Conservation (phyloP, 2,329 filamentous ascomycete genomes). For the Fusarium solani-melongenae region DNA sequence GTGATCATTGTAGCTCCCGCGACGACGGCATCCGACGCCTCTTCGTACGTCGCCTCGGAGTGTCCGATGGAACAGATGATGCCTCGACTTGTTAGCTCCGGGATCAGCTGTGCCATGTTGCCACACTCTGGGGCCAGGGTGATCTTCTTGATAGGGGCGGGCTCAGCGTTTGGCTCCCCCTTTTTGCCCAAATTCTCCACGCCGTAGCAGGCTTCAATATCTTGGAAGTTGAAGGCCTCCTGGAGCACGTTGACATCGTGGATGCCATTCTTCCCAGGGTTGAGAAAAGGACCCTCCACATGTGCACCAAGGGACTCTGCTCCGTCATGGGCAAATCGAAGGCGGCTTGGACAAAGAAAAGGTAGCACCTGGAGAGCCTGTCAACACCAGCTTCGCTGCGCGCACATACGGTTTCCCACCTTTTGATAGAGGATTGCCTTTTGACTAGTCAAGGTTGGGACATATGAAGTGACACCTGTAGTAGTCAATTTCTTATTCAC, state of each 20-base stretch:
- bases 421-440: constrained; percentile 83
- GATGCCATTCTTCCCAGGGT: constrained; percentile 84
- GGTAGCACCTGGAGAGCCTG: constrained; percentile 68
- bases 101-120: constrained; percentile 75
- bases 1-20: constrained; percentile 89
- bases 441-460: constrained; percentile 88
- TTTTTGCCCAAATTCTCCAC: constrained; percentile 61
- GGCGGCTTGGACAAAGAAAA: constrained; percentile 78
- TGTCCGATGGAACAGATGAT: constrained; percentile 88
- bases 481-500: constrained; percentile 78
- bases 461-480: constrained; percentile 88
- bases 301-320: constrained; percentile 91
- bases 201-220: constrained; percentile 80
- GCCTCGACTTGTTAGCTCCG: constrained; percentile 69
- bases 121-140: constrained; percentile 88
- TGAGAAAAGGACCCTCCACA: constrained; percentile 90
- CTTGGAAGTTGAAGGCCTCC: constrained; percentile 69
- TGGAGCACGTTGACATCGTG: constrained; percentile 82
- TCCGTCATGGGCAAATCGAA: constrained; percentile 70
- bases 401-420: constrained; percentile 51
- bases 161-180: background rate
- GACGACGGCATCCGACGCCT: constrained; percentile 76
- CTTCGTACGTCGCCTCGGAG: constrained; percentile 87
- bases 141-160: constrained; percentile 75
- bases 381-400: constrained; percentile 13